Evolutionary conservation across 441 rosid genomes (phyloP).

Genomic region (Omphalea diandra): DNA sequence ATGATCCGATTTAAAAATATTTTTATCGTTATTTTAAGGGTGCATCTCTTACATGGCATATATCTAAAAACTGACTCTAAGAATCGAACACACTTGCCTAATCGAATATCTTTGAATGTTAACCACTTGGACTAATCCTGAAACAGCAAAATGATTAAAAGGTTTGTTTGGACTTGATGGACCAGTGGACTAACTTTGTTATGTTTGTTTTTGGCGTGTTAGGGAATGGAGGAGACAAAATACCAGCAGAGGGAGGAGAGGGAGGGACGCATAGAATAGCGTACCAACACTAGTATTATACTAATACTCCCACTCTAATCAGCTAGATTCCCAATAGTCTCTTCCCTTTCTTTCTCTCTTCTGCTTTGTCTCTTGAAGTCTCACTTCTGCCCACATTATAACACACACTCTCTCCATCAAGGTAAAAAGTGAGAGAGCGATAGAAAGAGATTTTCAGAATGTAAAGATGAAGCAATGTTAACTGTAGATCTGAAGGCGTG

Average conservation of each 20-base stretch:
- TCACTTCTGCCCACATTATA: constrained; percentile 24
- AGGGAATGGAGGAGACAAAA: constrained; percentile 40
- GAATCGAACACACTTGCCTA: too few relatives aligned
- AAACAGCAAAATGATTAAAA: background rate
- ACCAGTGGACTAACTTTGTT: too few relatives aligned
- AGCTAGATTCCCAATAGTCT: constrained; percentile 36
- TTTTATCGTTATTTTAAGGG: too few relatives aligned
- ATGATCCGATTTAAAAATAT: too few relatives aligned
- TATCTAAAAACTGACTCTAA: too few relatives aligned
- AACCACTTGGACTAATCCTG: too few relatives aligned
- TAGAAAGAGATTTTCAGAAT: constrained; percentile 18
- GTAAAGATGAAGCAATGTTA: constrained; percentile 38
- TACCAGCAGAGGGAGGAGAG: constrained; percentile 34
- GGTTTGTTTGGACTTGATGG: background rate
- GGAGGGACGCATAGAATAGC: constrained; percentile 19
- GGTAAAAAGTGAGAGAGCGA: too few relatives aligned
- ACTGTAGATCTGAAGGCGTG: constrained; percentile 39
- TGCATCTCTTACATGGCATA: too few relatives aligned
- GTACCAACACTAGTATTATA: constrained; percentile 21
- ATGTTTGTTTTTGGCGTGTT: background rate
- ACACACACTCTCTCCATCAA: constrained; percentile 12
- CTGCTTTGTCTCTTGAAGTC: constrained; percentile 9
- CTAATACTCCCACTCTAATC: background rate
- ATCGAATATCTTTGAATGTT: too few relatives aligned
- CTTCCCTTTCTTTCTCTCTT: too few relatives aligned